These are phyloP conservation scores for Zalaria sp. DNA, from an alignment of 2,329 filamentous ascomycete species.

Conservation along the genomic window DNA sequence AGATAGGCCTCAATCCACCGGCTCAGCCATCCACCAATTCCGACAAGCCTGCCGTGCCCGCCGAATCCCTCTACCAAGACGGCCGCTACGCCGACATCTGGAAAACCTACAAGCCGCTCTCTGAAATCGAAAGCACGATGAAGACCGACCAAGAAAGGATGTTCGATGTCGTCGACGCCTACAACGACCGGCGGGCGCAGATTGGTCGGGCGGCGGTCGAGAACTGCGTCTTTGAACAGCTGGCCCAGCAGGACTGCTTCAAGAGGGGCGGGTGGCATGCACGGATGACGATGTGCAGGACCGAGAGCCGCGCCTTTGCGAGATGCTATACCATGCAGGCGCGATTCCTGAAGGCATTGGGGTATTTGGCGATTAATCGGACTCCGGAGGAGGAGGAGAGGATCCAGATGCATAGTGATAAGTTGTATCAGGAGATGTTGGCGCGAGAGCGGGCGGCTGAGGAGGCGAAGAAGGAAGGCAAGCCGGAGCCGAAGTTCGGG, in stretches of 20 bases:
- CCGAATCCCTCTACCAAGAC: slow-evolving; percentile 50
- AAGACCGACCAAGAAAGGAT: slow-evolving; percentile 71
- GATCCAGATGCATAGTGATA: slow-evolving; percentile 88
- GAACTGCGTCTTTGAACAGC: slow-evolving; percentile 82
- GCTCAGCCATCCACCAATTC: slow-evolving; percentile 3
- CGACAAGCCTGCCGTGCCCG: slow-evolving; percentile 22
- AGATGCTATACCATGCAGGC: slow-evolving; percentile 82
- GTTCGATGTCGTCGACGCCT: slow-evolving; percentile 64
- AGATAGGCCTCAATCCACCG: slow-evolving; percentile 12
- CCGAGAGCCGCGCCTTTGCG: slow-evolving; percentile 65
- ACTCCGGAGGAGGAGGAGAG: slow-evolving; percentile 60
- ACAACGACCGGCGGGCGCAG: slow-evolving; percentile 65
- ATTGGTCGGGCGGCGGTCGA: slow-evolving; percentile 76
- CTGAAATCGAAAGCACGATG: slow-evolving; percentile 51
- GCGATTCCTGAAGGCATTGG: slow-evolving; percentile 81
- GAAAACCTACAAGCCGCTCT: slow-evolving; percentile 73
- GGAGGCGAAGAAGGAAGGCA: slow-evolving; percentile 46
- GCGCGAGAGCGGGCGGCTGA: slow-evolving; percentile 65
- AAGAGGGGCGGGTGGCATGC: slow-evolving; percentile 52
- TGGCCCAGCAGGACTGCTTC: slow-evolving; percentile 74
- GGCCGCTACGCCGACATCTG: slow-evolving; percentile 75
- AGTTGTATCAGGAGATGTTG: slow-evolving; percentile 75
- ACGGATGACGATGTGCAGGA: slow-evolving; percentile 65
- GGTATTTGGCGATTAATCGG: slow-evolving; percentile 61
- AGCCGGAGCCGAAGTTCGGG: slow-evolving; percentile 42